Evolutionary conservation across 2,329 filamentous ascomycete species (phyloP).

Genomic region (Fusarium duplospermum): DNA sequence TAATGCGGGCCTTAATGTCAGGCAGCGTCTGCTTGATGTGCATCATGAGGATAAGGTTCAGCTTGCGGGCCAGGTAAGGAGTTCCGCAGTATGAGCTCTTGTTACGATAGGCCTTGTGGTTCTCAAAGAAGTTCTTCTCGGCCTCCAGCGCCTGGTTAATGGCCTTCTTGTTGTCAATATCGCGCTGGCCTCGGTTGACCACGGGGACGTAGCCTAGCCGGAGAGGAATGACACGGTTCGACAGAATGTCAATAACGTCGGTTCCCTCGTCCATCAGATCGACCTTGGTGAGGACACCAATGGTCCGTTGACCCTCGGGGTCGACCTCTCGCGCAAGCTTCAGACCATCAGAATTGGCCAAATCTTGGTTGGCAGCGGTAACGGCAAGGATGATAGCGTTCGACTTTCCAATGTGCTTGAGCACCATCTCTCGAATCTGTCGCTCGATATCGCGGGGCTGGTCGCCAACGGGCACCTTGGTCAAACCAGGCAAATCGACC

Average conservation of each 20-base stretch:
- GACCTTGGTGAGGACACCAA: constrained; percentile 98
- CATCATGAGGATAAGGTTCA: constrained; percentile 99
- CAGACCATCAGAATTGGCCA: constrained; percentile 97
- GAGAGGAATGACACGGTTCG: constrained; percentile 95
- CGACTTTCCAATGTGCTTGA: constrained; percentile 98
- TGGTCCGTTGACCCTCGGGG: constrained; percentile 95
- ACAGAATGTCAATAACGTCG: constrained; percentile 97
- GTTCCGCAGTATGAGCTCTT: constrained; percentile 99
- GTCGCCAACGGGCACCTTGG: constrained; percentile 95
- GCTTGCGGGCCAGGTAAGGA: constrained; percentile 93
- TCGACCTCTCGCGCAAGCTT: constrained; percentile 98
- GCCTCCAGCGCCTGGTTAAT: constrained; percentile 92
- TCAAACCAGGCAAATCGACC: constrained; percentile 95
- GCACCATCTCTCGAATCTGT: constrained; percentile 97
- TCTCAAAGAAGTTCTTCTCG: constrained; percentile 97
- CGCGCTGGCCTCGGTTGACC: constrained; percentile 96
- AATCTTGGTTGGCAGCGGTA: constrained; percentile 95
- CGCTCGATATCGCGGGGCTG: constrained; percentile 96
- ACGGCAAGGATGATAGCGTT: constrained; percentile 98
- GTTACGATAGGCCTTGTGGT: constrained; percentile 98
- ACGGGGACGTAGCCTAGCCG: constrained; percentile 96
- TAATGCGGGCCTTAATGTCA: constrained; percentile 97
- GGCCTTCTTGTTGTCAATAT: constrained; percentile 98
- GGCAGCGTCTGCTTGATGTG: constrained; percentile 99
- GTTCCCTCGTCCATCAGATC: constrained; percentile 99